A percentile compares a stretch with the other conserved stretches of the same genome.
These are phyloP conservation scores for Euphrasia arctica DNA, from an alignment of 305 asterid genomes.

Conservation along the genomic window DNA sequence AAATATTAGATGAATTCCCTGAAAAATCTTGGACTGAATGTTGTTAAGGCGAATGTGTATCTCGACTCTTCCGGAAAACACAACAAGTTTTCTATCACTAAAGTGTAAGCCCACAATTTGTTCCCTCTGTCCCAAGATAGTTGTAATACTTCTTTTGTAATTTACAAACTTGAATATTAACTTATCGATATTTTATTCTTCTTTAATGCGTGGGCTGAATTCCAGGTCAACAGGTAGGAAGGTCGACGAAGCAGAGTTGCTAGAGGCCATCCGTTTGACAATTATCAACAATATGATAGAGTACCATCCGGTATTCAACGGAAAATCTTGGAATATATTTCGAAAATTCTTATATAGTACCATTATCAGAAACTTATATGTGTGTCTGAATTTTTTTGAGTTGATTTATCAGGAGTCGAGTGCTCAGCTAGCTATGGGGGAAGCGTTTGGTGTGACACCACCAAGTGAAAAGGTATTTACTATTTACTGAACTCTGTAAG, in stretches of 20 bases:
- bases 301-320: slow-evolving; percentile 78
- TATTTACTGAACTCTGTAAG: background rate
- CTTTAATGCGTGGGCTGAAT: slow-evolving; percentile 19
- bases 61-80: slow-evolving; percentile 97
- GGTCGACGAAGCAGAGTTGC: slow-evolving; percentile 87
- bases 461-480: slow-evolving; percentile 53
- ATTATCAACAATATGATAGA: slow-evolving; percentile 86
- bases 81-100: slow-evolving; percentile 86
- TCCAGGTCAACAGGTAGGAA: slow-evolving; percentile 90
- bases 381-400: slow-evolving; percentile 25
- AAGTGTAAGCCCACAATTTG: slow-evolving; percentile 51
- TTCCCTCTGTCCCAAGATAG: no score
- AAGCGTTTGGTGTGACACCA: slow-evolving; percentile 66
- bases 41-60: slow-evolving; percentile 86
- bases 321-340: slow-evolving; percentile 6
- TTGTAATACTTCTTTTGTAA: no score
- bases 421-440: slow-evolving; percentile 87
- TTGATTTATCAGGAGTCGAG: slow-evolving; percentile 79
- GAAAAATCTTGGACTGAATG: slow-evolving; percentile 83
- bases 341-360: slow-evolving; percentile 11
- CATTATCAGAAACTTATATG: slow-evolving; percentile 17
- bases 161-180: background rate
- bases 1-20: slow-evolving; percentile 77
- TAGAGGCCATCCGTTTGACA: slow-evolving; percentile 98
- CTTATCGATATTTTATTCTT: background rate